Percentiles rank a stretch among this genome's conserved stretches.
Conservation (phyloP, 768 basidiomycete species). For the Tephrocybe sp. region DNA sequence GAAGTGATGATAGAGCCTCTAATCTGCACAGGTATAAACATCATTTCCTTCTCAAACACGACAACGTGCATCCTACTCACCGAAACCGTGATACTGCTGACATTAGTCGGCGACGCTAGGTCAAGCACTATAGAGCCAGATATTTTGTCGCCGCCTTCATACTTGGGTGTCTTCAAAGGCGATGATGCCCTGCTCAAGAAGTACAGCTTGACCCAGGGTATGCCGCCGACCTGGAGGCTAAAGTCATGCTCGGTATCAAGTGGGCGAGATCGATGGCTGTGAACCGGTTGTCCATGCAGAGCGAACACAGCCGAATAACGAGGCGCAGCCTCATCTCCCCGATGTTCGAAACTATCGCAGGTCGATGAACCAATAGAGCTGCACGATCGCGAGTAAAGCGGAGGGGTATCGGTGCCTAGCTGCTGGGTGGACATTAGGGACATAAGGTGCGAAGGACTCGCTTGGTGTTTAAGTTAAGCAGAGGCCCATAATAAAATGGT, state of each 20-base stretch:
- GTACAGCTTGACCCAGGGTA: conserved; percentile 24
- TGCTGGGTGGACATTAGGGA: neutral
- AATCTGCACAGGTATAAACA: conserved; percentile 15
- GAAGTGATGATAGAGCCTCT: conserved; percentile 28
- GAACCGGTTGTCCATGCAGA: conserved; percentile 11
- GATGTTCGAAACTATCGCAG: neutral
- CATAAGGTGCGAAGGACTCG: neutral
- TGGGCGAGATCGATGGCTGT: conserved; percentile 6
- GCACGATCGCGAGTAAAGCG: conserved; percentile 1
- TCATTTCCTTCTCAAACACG: neutral
- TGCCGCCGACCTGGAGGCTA: neutral
- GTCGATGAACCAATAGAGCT: neutral
- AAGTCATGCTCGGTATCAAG: conserved; percentile 8
- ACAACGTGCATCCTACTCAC: conserved; percentile 17
- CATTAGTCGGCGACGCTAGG: conserved; percentile 23
- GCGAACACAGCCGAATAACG: conserved; percentile 13
- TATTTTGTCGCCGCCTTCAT: conserved; percentile 21
- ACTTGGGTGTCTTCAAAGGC: conserved; percentile 19
- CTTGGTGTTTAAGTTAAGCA: too few relatives aligned
- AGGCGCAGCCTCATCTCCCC: conserved; percentile 1
- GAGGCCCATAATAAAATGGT: too few relatives aligned
- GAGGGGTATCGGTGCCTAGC: conserved; percentile 1
- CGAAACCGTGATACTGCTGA: conserved; percentile 25
- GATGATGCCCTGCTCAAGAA: conserved; percentile 22
- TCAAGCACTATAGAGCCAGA: conserved; percentile 27